Conservation (phyloP, 2,329 filamentous ascomycete species). For the Hymenoscyphus albidus region DNA sequence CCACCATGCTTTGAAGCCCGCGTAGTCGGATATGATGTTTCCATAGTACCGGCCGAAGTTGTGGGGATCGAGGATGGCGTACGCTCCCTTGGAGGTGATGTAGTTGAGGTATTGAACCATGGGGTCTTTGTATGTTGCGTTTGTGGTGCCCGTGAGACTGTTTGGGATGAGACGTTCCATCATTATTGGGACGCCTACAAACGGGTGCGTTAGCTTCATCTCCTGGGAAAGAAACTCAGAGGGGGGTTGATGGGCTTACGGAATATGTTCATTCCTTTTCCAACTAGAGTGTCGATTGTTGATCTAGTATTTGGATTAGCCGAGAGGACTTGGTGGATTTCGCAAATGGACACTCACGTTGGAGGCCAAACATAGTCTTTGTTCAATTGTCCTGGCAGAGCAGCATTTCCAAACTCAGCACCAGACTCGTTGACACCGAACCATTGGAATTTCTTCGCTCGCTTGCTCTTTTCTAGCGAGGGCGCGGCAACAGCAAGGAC, state of each 20-base stretch:
- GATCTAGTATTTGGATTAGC: slow-evolving; percentile 6
- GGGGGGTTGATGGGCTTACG: slow-evolving; percentile 27
- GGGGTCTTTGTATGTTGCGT: slow-evolving; percentile 23
- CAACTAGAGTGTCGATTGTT: slow-evolving; percentile 23
- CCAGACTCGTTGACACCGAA: slow-evolving; percentile 44
- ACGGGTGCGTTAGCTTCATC: slow-evolving; percentile 34
- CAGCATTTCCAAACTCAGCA: slow-evolving; percentile 57
- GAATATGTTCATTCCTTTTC: slow-evolving; percentile 28
- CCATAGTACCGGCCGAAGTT: slow-evolving; percentile 48
- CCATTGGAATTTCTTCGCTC: slow-evolving; percentile 16
- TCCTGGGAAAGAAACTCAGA: background rate
- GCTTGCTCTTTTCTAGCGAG: slow-evolving; percentile 24
- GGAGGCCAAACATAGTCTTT: slow-evolving; percentile 61
- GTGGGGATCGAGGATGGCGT: slow-evolving; percentile 47
- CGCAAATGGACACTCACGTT: slow-evolving; percentile 25
- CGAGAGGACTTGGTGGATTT: background rate
- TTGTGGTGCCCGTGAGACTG: slow-evolving; percentile 43
- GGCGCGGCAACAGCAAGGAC: slow-evolving; percentile 27
- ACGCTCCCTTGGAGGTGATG: slow-evolving; percentile 45
- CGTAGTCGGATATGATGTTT: slow-evolving; percentile 37
- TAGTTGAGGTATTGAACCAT: slow-evolving; percentile 36
- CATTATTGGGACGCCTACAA: slow-evolving; percentile 38
- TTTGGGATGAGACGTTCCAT: slow-evolving; percentile 56
- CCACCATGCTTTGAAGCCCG: slow-evolving; percentile 42
- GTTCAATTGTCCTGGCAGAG: slow-evolving; percentile 46